Evolutionary conservation across 2,329 filamentous ascomycete species (phyloP), one percentile per base, ranked within the genome.

Genomic region (Epichloe sylvatica): DNA sequence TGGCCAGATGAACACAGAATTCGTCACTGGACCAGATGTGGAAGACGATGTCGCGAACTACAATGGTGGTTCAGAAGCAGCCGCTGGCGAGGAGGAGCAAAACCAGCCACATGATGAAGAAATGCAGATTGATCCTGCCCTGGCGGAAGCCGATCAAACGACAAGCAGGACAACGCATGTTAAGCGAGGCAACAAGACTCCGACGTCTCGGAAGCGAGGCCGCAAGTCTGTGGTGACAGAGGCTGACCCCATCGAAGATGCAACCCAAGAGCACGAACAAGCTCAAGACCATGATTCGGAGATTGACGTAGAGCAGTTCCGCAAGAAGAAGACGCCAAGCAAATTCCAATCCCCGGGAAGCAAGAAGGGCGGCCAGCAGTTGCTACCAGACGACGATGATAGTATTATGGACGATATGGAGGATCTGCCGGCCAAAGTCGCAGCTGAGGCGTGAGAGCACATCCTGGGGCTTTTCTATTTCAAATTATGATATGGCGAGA

Each of bases 371-470:
- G 49, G 49, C 12, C 30, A 48, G 38, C 45, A 47, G 23, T 13
- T 17, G 19, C 12, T 42, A 12, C 51, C 53, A 21, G 55, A 59
- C 12, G 58, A 55, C 13, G 64, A 60, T 4, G 63, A 64, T 21
- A 67, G 65, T 37, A 60, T 60, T 13, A 69, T 70, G 65, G 67
- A 70, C 35, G 68, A 70, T 41, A 70, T 71, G 69, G 67, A 70
- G 48, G 69, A 71, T 50, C 55, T 71, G 39, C 68, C 68, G 5
- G 63, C 64, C 9, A 51, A 42, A 40, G 30, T 51, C n/a, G 36
- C 33, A 15, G 46, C 17, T 23, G 35, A 17, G 39, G n/a, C 30
- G 3, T 42, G 30, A 33, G 21, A 21, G 17, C 19, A 7, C 13
- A 17, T 4, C 15, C 25, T 15, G 39, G 5, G 39, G 2, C 5